Evolutionary conservation across 225 moss, liverwort and hornwort genomes (phyloP).

Genomic region (Rhytidiadelphus loreus): DNA sequence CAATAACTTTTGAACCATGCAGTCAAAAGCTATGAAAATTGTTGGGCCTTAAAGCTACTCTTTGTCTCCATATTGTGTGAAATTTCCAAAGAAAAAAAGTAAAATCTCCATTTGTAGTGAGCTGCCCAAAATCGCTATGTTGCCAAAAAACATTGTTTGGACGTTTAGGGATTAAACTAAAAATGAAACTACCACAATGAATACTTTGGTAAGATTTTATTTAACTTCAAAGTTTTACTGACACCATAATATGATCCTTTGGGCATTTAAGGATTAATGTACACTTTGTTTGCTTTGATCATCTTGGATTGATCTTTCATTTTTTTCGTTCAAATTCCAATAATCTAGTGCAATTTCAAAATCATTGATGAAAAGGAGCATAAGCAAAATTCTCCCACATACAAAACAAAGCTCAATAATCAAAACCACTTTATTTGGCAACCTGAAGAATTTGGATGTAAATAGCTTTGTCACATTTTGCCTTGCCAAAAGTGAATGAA

Average conservation of each 20-base stretch:
- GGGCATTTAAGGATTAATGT: rapidly evolving
- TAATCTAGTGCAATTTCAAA: background rate
- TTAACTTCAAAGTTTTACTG: rapidly evolving
- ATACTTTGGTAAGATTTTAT: background rate
- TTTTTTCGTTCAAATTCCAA: background rate
- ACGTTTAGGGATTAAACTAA: too few relatives aligned
- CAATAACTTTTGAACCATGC: too few relatives aligned
- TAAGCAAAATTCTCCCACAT: background rate
- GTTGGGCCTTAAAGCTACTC: too few relatives aligned
- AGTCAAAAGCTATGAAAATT: too few relatives aligned
- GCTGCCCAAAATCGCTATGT: too few relatives aligned
- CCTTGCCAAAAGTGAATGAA: background rate
- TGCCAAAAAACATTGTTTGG: too few relatives aligned
- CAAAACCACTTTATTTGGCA: too few relatives aligned
- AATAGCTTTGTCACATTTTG: background rate
- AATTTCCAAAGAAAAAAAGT: too few relatives aligned
- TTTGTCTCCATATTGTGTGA: too few relatives aligned
- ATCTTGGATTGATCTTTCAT: background rate
- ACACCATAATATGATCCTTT: too few relatives aligned
- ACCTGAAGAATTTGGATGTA: background rate
- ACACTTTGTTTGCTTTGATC: rapidly evolving
- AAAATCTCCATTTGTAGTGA: too few relatives aligned
- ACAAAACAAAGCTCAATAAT: background rate
- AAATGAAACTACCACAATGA: background rate
- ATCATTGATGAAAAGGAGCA: background rate